Evolutionary conservation across 768 basidiomycete genomes (phyloP).

Genomic region (Gelatoporia subvermispora): DNA sequence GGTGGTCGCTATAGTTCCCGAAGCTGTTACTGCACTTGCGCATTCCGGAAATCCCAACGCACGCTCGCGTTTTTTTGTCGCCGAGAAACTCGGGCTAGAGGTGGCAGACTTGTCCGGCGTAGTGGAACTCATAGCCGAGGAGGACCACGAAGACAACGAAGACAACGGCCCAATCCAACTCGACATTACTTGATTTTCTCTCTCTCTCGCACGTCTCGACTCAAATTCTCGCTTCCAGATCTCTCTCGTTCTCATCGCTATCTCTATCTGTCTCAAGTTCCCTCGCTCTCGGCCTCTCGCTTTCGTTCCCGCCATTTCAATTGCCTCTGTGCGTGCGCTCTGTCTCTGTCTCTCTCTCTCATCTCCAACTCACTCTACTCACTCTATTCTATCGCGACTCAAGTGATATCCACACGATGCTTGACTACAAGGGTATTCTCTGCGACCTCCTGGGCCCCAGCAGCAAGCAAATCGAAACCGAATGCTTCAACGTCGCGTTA

Average conservation of each 20-base stretch:
- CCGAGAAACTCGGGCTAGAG: conserved; percentile 5
- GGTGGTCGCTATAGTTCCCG: conserved; percentile 12
- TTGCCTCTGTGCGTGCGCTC: too few species aligned
- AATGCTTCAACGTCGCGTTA: too few species aligned
- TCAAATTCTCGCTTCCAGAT: neutral
- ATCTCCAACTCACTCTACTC: too few species aligned
- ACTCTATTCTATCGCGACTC: too few species aligned
- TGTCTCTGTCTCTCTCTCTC: too few species aligned
- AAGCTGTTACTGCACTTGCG: neutral
- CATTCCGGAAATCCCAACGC: neutral
- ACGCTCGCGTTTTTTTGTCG: too few species aligned
- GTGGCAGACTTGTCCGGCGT: neutral
- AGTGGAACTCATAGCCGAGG: neutral
- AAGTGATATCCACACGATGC: too few species aligned
- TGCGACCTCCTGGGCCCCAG: too few species aligned
- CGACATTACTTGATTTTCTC: neutral
- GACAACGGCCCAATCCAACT: neutral
- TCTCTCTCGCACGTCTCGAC: neutral
- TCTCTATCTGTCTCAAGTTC: neutral
- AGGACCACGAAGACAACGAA: neutral
- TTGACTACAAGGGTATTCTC: too few species aligned
- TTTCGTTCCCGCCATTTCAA: too few species aligned
- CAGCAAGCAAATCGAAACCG: too few species aligned
- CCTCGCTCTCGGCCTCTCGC: too few species aligned
- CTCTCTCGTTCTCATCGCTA: neutral